Evolutionary conservation across 495 filamentous ascomycete species (phyloP).

Genomic region (Staphylotrichum tortipilum): DNA sequence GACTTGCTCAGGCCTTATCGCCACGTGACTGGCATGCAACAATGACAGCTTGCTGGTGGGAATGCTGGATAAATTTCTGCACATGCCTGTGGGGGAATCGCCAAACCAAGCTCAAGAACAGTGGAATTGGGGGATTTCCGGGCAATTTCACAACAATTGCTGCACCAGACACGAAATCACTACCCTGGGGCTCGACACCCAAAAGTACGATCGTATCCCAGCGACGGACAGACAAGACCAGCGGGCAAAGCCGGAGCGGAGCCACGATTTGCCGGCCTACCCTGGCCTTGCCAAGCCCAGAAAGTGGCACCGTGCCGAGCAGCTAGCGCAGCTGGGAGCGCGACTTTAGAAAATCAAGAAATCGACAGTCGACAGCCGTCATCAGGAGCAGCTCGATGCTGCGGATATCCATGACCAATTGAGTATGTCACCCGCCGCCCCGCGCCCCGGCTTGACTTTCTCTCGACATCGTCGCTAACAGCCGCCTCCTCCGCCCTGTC

Average conservation of each 20-base stretch:
- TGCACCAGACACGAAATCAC: too few relatives aligned
- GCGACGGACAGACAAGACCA: too few relatives aligned
- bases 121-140: neutral
- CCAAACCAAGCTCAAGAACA: too few relatives aligned
- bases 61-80: too few relatives aligned
- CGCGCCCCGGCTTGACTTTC: neutral
- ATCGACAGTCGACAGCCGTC: neutral
- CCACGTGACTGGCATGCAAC: neutral
- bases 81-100: too few relatives aligned
- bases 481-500: neutral
- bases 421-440: neutral
- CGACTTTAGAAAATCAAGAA: conserved; percentile 11
- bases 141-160: too few relatives aligned
- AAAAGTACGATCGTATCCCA: too few relatives aligned
- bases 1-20: too few relatives aligned
- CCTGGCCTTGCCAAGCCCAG: neutral
- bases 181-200: too few relatives aligned
- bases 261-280: conserved; percentile 3
- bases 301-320: too few relatives aligned
- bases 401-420: conserved; percentile 14
- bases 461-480: neutral
- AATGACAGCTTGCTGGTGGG: too few relatives aligned
- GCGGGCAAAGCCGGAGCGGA: conserved; percentile 7
- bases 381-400: neutral
- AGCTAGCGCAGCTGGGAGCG: neutral